phyloP scores from a whole-genome alignment of 2,329 filamentous ascomycete species.

The Trichoderma semiorbis region DNA sequence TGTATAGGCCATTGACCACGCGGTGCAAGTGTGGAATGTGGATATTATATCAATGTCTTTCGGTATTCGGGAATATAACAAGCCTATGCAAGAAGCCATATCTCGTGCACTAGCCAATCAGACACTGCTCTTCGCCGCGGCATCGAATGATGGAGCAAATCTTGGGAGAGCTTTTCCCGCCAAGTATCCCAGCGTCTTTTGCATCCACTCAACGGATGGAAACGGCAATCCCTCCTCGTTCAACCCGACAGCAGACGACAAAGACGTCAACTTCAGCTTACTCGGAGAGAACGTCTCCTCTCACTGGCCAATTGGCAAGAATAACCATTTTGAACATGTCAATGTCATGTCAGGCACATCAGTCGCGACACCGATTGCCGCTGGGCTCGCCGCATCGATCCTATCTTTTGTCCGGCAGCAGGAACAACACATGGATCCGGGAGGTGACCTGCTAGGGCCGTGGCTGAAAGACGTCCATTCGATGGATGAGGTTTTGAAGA shows the following conservation, averaged over 20 bases:
- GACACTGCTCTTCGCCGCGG: neutral
- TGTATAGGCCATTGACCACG: neutral
- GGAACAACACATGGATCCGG: neutral
- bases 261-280: neutral
- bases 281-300: neutral
- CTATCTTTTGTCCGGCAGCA: neutral
- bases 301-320: neutral
- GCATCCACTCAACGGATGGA: conserved; percentile 1
- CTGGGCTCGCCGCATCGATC: neutral
- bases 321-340: neutral
- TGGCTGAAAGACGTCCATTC: neutral
- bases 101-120: neutral
- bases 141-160: conserved; percentile 3
- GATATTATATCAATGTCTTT: conserved; percentile 7
- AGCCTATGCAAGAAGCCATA: neutral
- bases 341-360: neutral
- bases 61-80: neutral
- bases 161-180: neutral
- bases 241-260: neutral
- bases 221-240: neutral
- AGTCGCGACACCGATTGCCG: neutral
- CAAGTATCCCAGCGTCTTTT: neutral
- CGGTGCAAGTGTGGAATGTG: neutral
- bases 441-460: neutral
- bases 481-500: neutral